Percentiles rank a stretch among this genome's conserved stretches.
phyloP scores from a whole-genome alignment of 2,329 filamentous ascomycete genomes.

The Penicillium nordicum region DNA sequence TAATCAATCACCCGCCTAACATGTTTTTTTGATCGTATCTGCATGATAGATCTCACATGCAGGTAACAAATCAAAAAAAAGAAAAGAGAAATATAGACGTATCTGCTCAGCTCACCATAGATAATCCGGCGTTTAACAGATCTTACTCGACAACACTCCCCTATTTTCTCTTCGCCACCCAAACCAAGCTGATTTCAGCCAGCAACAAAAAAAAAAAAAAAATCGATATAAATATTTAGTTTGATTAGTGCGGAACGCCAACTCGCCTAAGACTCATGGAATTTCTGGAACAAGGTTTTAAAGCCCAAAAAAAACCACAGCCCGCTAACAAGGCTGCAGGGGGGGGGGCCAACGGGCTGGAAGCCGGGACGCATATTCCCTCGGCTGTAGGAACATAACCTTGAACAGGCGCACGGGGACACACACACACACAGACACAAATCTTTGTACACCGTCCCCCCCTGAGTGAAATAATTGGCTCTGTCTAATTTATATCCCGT shows the following conservation, averaged over 20 bases:
- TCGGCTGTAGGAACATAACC: constrained; percentile 16
- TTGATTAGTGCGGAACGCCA: not conserved
- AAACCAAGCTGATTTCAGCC: not conserved
- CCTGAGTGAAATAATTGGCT: not conserved
- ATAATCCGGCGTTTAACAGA: not conserved
- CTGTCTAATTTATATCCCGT: constrained; percentile 1
- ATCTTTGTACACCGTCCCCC: constrained; percentile 4
- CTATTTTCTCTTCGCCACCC: not conserved
- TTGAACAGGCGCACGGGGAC: constrained; percentile 12
- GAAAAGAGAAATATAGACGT: not conserved
- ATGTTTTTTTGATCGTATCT: not conserved
- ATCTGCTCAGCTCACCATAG: not conserved
- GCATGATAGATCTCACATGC: constrained; percentile 11
- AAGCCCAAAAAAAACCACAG: constrained; percentile 1
- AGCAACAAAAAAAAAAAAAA: not conserved
- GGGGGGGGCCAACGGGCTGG: constrained; percentile 14
- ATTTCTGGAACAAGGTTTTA: constrained; percentile 17
- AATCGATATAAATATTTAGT: not conserved
- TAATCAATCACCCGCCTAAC: not conserved
- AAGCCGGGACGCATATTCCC: constrained; percentile 1
- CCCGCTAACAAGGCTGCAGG: constrained; percentile 5
- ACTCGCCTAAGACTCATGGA: constrained; percentile 3
- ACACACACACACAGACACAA: not conserved
- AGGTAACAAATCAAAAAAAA: not conserved
- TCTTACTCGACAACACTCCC: not conserved